Conservation (phyloP, 306 rosid genomes). For the Fragaria nilgerrensis region DNA sequence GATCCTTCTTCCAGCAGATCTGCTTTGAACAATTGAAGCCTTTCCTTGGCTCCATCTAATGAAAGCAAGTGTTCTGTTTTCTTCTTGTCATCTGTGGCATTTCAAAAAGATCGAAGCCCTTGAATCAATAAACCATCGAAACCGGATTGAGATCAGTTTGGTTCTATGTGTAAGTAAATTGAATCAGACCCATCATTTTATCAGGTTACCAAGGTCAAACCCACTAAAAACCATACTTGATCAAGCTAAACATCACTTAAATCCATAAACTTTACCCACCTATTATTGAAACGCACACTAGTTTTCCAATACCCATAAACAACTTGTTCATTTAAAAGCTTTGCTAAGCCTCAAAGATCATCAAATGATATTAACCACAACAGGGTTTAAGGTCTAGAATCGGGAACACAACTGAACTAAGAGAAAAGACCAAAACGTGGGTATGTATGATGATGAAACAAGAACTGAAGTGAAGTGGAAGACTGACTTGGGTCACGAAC, state of each 20-base stretch:
- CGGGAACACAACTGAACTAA: too few relatives aligned
- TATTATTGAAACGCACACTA: not conserved
- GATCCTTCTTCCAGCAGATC: constrained; percentile 29
- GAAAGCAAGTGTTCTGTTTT: constrained; percentile 32
- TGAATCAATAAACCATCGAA: not conserved
- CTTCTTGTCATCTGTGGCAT: constrained; percentile 24
- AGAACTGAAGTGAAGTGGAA: not conserved
- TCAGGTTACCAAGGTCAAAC: not conserved
- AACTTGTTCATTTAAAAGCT: not conserved
- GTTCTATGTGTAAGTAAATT: not conserved
- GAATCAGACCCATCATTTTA: not conserved
- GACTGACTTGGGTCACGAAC: constrained; percentile 12
- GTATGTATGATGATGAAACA: not conserved
- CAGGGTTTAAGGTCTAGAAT: too few relatives aligned
- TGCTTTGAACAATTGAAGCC: constrained; percentile 33
- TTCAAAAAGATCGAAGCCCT: not conserved
- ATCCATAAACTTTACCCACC: too few relatives aligned
- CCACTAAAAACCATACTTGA: not conserved
- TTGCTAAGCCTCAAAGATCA: too few relatives aligned
- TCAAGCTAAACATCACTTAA: too few relatives aligned
- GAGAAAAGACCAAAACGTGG: too few relatives aligned
- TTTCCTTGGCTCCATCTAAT: constrained; percentile 31
- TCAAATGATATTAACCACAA: too few relatives aligned
- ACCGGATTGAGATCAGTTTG: not conserved
- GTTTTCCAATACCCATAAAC: not conserved